Base-by-base conservation (phyloP, 176 grass and related monocot species). In the Zea luxurians region DNA sequence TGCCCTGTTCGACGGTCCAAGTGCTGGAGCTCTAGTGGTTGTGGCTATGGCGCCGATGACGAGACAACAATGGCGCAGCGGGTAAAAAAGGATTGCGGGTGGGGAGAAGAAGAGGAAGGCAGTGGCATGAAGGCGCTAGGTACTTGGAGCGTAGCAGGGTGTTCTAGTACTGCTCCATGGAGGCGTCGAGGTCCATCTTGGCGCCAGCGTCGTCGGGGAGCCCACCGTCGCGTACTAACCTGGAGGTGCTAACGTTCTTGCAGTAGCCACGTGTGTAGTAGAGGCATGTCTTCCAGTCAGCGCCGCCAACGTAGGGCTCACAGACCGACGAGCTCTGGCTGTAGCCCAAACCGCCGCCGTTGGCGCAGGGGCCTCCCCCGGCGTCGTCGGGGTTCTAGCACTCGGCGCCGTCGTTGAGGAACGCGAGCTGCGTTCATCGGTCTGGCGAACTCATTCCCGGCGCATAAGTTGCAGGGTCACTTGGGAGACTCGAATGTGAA, bases 211-310 rank as follows among this genome's bases (percentile, higher is more conserved):
- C 94, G 58, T 97, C 94, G 6, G 89, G 70, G 40, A 93, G 81
- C 20, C 91, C 69, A 50, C 80, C 70, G 71, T 97, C 27, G 27
- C 27, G 91, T 15, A 97, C 84, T 75, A 97, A 97, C 5, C 89
- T 50, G 81, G 91, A 97, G 0, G 80, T 81, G 64, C 82, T 88
- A 59, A 91, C 94, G 77, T 97, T 97, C 70, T 97, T 97, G 74
- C 94, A 97, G 86, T 92, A 97, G 0, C 94, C 94, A 36, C 94
- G 86, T 0, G 94, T 89, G 81, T 89, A 97, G 87, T 92, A 97
- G 20, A 94, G 84, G 66, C 94, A 97, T 0, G 89, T 91, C 69
- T 94, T 93, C 94, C 89, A 92, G 8, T 76, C 73, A 7, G 63
- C 76, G 1, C 84, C 90, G 1, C 84, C 83, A 34, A 97, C 86